Conservation (phyloP, 192 early-diverging fungal species). For the Phlyctochytrium planicorne region DNA sequence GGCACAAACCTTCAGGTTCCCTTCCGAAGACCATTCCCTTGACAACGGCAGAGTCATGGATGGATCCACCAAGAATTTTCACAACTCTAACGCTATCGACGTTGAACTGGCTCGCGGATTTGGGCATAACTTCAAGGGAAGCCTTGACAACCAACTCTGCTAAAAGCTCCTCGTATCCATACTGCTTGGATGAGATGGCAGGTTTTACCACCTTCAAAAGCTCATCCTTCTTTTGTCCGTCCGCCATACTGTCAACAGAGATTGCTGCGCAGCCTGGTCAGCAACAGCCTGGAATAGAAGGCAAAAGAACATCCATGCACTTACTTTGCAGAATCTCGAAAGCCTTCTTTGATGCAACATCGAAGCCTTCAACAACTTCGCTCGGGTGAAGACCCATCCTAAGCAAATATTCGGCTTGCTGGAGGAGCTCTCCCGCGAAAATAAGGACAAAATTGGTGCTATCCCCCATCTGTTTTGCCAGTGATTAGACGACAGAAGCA, state of each 20-base stretch:
- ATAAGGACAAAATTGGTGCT: slow-evolving; percentile 95
- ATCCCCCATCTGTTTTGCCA: slow-evolving; percentile 73
- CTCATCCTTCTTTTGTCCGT: slow-evolving; percentile 43
- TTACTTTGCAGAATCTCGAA: slow-evolving; percentile 78
- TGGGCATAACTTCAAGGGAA: slow-evolving; percentile 85
- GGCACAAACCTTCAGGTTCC: slow-evolving; percentile 73
- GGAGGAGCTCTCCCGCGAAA: slow-evolving; percentile 91
- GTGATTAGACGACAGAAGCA: slow-evolving; percentile 1
- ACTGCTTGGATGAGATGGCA: slow-evolving; percentile 90
- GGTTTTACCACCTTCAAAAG: slow-evolving; percentile 74
- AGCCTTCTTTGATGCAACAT: slow-evolving; percentile 80
- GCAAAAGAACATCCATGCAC: slow-evolving; percentile 7
- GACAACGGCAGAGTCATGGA: slow-evolving; percentile 87
- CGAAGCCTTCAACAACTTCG: slow-evolving; percentile 94
- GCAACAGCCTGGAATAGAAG: neutral
- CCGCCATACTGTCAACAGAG: slow-evolving; percentile 60
- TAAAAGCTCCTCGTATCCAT: slow-evolving; percentile 91
- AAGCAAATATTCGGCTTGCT: slow-evolving; percentile 88
- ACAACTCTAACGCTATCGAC: slow-evolving; percentile 95
- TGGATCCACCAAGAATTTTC: slow-evolving; percentile 90
- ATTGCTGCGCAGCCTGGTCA: slow-evolving; percentile 50
- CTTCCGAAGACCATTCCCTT: slow-evolving; percentile 97
- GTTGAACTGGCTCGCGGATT: slow-evolving; percentile 83
- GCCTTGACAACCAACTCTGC: slow-evolving; percentile 80
- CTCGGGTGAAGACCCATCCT: slow-evolving; percentile 93